Evolutionary conservation across 805 yeast species (phyloP), one percentile per base, ranked within the genome.

Genomic region (Debaryomyces hansenii): DNA sequence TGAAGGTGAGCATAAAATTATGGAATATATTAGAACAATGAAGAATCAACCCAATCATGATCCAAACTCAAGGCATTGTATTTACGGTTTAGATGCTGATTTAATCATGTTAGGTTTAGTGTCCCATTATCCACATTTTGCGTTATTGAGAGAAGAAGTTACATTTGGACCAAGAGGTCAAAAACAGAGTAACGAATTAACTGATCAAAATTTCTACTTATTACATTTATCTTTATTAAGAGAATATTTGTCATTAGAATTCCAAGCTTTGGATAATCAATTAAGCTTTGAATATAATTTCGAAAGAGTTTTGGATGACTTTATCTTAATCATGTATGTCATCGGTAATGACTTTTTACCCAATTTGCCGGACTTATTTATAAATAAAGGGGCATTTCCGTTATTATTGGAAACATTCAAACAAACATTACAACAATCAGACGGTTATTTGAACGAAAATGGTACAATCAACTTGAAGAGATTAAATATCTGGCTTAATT

Each of bases 261-360:
- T 92, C 60, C 70, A 72, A 49, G 89, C 84, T 40, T 74, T 90
- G 53, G 80, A 82, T 38, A 85, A 80, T 51, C 75, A 78, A 42
- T 56, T 89, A 41, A 61, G 79, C 18, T 90, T 90, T 56, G 80
- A 72, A 33, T 92, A 86, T 59, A 82, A 87, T 67, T 91, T 94
- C 64, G 99, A 94, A 66, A 78, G 91, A 52, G 77, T 90, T 20
- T 69, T 94, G 53, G 99, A 94, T 67, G 99, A 94, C 65, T 90
- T 92, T 55, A 88, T 94, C 52, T 74, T 94, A 50, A 85, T 92
- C 57, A 81, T 90, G 85, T 91, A 89, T 61, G 96, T 94, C 50
- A 89, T 94, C 57, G 99, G 99, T 58, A 94, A 94, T 62, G 99
- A 94, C 77, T 94, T 94, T 83, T 78, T 94, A 60, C 99, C 99